Evolutionary conservation across 805 yeast species (phyloP).

Genomic region (Debaryomyces maramus): DNA sequence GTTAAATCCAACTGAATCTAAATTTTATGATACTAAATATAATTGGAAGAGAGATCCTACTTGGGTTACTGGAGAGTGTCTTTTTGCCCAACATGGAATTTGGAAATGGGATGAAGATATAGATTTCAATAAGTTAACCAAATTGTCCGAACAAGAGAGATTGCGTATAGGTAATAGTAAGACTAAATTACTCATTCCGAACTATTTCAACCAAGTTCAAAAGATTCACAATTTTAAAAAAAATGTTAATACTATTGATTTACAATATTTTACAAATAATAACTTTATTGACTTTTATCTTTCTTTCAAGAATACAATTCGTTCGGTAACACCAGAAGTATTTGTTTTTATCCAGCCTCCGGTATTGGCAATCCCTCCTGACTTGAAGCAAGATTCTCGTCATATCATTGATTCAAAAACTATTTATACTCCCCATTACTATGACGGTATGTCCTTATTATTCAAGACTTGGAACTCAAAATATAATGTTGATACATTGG

Average conservation of each 20-base stretch:
- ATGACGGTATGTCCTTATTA: conserved; percentile 93
- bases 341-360: conserved; percentile 79
- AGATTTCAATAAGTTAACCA: conserved; percentile 20
- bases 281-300: conserved; percentile 65
- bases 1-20: conserved; percentile 50
- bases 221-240: conserved; percentile 32
- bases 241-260: conserved; percentile 33
- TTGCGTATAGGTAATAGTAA: conserved; percentile 13
- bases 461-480: conserved; percentile 82
- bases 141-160: conserved; percentile 31
- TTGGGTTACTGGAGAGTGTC: conserved; percentile 76
- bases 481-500: conserved; percentile 87
- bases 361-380: conserved; percentile 76
- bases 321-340: conserved; percentile 43
- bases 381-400: conserved; percentile 46
- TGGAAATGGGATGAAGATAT: conserved; percentile 53
- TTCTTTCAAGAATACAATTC: conserved; percentile 48
- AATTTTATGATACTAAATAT: conserved; percentile 55
- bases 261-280: conserved; percentile 58
- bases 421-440: conserved; percentile 84
- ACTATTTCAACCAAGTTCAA: conserved; percentile 30
- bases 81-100: conserved; percentile 78
- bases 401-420: conserved; percentile 61
- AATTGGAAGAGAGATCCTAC: conserved; percentile 63
- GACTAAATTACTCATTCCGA: conserved; percentile 30